Conservation (phyloP, 108 stramenopile genomes). For the Fragilaria crotonensis region DNA sequence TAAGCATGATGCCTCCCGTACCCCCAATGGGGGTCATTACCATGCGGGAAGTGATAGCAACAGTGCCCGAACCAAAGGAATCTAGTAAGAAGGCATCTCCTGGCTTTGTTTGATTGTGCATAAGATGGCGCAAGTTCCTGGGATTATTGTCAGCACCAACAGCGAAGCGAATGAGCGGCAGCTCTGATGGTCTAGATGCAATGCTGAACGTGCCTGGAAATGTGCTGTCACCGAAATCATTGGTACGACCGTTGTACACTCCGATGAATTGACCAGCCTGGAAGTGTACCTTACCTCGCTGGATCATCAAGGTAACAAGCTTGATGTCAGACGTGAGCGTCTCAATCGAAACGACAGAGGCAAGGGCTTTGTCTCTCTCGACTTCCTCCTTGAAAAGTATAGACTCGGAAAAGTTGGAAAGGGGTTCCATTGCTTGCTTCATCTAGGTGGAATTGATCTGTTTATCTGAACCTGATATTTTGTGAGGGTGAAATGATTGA, state of each 20-base stretch:
- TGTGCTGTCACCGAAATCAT: neutral
- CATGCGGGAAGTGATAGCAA: constrained; percentile 4
- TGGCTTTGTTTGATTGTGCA: constrained; percentile 3
- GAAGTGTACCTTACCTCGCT: neutral
- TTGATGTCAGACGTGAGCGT: constrained; percentile 4
- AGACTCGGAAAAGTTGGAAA: no score
- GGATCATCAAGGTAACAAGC: neutral
- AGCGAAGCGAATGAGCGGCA: constrained; percentile 5
- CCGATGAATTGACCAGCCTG: constrained; percentile 7
- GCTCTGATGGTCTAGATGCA: neutral
- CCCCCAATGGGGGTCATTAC: constrained; percentile 10
- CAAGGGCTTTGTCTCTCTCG: neutral
- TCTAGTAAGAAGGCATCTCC: constrained; percentile 1
- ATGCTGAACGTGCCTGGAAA: constrained; percentile 5
- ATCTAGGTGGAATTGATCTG: no score
- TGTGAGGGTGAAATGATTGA: no score
- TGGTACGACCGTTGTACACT: constrained; percentile 2
- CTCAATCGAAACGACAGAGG: neutral
- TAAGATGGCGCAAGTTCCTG: neutral
- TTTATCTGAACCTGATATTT: no score
- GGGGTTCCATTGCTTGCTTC: no score
- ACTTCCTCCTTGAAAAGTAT: no score
- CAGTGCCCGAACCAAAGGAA: constrained; percentile 3
- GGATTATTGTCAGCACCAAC: constrained; percentile 8
- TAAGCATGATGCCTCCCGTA: constrained; percentile 2